These are phyloP conservation scores for Lactarius tabidus DNA, from an alignment of 768 basidiomycete genomes.

Conservation along the genomic window DNA sequence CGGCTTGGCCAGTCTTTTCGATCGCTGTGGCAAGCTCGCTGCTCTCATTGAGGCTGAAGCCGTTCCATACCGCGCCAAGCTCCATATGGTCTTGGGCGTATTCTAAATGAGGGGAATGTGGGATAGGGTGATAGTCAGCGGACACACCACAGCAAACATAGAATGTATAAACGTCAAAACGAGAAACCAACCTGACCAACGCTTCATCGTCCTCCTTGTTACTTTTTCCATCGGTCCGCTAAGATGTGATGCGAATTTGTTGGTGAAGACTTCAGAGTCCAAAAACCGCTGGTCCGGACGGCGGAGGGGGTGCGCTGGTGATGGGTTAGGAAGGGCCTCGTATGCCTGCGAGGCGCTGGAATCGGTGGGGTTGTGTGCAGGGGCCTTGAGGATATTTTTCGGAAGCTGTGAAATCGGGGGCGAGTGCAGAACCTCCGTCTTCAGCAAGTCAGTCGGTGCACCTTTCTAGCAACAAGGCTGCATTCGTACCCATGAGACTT, in stretches of 20 bases:
- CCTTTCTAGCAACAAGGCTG: not conserved
- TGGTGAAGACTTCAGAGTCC: constrained; percentile 94
- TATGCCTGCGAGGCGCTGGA: constrained; percentile 68
- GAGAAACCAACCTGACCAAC: constrained; percentile 77
- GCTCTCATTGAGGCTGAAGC: constrained; percentile 85
- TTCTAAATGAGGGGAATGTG: constrained; percentile 41
- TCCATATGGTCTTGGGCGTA: constrained; percentile 85
- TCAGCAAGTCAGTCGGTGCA: constrained; percentile 14
- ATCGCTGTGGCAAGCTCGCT: constrained; percentile 73
- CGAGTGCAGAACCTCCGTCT: constrained; percentile 91
- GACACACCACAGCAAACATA: not conserved
- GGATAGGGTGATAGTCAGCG: not conserved
- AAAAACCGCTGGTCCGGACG: constrained; percentile 93
- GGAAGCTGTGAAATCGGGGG: constrained; percentile 88
- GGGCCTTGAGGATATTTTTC: constrained; percentile 93
- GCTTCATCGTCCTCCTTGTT: constrained; percentile 83
- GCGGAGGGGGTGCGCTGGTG: constrained; percentile 82
- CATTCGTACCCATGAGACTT: constrained; percentile 85
- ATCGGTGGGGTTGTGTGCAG: constrained; percentile 92
- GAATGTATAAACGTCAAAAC: not conserved
- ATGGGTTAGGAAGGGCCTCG: constrained; percentile 82
- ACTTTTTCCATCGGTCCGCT: constrained; percentile 95
- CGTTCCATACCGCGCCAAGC: constrained; percentile 87
- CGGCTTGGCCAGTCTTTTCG: constrained; percentile 96
- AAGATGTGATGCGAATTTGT: constrained; percentile 91